Conservation (phyloP, 495 filamentous ascomycete genomes). For the Tuber calosporum region DNA sequence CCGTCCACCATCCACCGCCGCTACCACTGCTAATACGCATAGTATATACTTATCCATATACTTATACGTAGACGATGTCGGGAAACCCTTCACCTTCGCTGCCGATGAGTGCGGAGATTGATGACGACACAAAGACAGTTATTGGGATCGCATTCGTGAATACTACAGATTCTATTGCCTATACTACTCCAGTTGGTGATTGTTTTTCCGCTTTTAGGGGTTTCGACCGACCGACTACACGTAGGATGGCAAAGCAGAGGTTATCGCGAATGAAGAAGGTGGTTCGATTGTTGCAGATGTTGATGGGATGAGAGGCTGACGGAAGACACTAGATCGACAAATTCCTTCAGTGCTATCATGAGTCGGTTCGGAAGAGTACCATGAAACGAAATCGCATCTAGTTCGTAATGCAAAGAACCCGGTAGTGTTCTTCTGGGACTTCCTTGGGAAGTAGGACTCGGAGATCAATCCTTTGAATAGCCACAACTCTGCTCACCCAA, state of each 20-base stretch:
- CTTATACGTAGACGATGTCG: slow-evolving; percentile 4
- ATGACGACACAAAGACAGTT: slow-evolving; percentile 44
- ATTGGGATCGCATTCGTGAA: slow-evolving; percentile 99
- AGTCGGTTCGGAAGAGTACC: slow-evolving; percentile 88
- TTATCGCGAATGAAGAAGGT: slow-evolving; percentile 98
- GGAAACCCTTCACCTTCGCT: slow-evolving; percentile 21
- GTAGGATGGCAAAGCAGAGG: slow-evolving; percentile 85
- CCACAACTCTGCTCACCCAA: slow-evolving; percentile 85
- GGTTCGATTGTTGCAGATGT: slow-evolving; percentile 48
- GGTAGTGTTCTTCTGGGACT: slow-evolving; percentile 90
- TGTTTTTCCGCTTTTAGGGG: not conserved
- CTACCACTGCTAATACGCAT: too few relatives aligned
- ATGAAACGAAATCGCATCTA: slow-evolving; percentile 76
- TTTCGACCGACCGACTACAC: slow-evolving; percentile 6
- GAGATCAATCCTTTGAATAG: slow-evolving; percentile 85
- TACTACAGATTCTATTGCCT: slow-evolving; percentile 92
- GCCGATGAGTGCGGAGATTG: slow-evolving; percentile 24
- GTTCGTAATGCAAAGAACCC: slow-evolving; percentile 62
- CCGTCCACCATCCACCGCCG: too few relatives aligned
- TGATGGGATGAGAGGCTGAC: slow-evolving; percentile 11
- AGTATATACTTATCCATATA: too few relatives aligned
- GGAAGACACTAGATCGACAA: slow-evolving; percentile 42
- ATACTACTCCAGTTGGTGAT: slow-evolving; percentile 47
- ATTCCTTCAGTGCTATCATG: slow-evolving; percentile 64
- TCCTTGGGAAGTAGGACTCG: slow-evolving; percentile 61